Base-by-base conservation (phyloP, 257 asterid genomes). In the Solanum virginianum region DNA sequence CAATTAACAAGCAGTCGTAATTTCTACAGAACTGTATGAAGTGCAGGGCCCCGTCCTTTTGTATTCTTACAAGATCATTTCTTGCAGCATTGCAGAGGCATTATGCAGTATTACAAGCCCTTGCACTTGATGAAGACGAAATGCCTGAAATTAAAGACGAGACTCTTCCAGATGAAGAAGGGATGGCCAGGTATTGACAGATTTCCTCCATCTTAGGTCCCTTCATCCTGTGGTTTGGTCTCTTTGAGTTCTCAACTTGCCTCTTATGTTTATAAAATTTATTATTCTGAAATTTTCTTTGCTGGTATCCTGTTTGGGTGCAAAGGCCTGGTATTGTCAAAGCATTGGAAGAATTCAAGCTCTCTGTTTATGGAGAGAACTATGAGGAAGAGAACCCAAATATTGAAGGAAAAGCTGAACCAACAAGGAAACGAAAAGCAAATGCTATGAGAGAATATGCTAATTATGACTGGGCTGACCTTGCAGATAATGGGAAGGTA, bases 91-190 rank as follows among this genome's bases (percentile, higher is more conserved):
- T 97, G 95, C 99, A 97, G 93, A 95, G 94, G 85, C 99, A 97
- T 89, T 95, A 94, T 87, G 98, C 99, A 39, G 94, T 95, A 70
- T 83, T 97, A 87, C 98, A 97, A 88, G 98, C 99, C 86, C 91
- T 97, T 54, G 99, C 99, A 39, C 90, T 97, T 85, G 97, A 94
- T 85, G 99, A 97, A 89, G 99, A 97, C 47, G 98, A 97, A 88
- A 92, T 97, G 92, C 99, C 99, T 56, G 98, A 95, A 41, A 88
- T 92, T 56, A 93, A 90, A 88, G 99, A 97, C 83, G 98, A 95
- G 91, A 97, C 99, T 47, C 92, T 95, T 88, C 99, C 98, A 13
- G 99, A 97, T 88, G 98, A 97, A 92, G 98, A 95, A 89, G 98
- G 99, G 85, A 86, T 97, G 91, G 87, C 96, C 87, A 91, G 98